Percentiles rank a stretch among this genome's conserved stretches.
phyloP scores from a whole-genome alignment of 176 grass and related monocot species.

The Paspalum vaginatum region DNA sequence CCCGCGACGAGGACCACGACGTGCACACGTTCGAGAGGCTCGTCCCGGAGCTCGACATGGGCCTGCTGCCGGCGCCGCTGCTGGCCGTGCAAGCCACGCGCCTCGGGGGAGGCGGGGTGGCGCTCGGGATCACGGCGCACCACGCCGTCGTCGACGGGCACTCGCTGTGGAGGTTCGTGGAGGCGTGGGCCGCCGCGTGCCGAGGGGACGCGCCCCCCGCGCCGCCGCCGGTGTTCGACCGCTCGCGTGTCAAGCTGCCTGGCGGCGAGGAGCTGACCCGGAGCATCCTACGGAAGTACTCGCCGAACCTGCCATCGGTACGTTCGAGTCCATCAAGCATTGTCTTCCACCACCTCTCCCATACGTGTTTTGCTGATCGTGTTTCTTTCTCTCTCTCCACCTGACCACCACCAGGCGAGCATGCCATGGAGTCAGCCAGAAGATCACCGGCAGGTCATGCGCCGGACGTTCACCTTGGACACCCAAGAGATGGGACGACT shows the following conservation, averaged over 20 bases:
- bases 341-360: no score
- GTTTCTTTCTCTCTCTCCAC: no score
- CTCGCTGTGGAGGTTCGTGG: constrained; percentile 36
- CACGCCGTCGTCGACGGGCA: constrained; percentile 40
- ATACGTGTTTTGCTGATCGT: no score
- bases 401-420: not conserved
- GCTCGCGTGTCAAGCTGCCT: not conserved
- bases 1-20: constrained; percentile 40
- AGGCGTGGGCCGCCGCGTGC: constrained; percentile 37
- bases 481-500: not conserved
- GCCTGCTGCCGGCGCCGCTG: constrained; percentile 45
- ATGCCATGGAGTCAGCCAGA: fast-evolving
- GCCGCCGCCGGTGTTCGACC: constrained; percentile 19
- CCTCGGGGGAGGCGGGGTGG: constrained; percentile 19
- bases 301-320: constrained; percentile 19
- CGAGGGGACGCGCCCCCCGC: not conserved
- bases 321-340: not conserved
- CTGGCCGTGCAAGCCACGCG: constrained; percentile 58
- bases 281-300: not conserved
- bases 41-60: constrained; percentile 43
- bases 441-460: not conserved
- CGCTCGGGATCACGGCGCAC: constrained; percentile 26
- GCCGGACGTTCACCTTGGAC: constrained; percentile 41
- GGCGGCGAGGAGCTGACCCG: constrained; percentile 1
- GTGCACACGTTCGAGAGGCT: constrained; percentile 31